Evolutionary conservation across 2,329 filamentous ascomycete species (phyloP), one percentile per base, ranked within the genome.

Genomic region (Xylariaceae sp.): DNA sequence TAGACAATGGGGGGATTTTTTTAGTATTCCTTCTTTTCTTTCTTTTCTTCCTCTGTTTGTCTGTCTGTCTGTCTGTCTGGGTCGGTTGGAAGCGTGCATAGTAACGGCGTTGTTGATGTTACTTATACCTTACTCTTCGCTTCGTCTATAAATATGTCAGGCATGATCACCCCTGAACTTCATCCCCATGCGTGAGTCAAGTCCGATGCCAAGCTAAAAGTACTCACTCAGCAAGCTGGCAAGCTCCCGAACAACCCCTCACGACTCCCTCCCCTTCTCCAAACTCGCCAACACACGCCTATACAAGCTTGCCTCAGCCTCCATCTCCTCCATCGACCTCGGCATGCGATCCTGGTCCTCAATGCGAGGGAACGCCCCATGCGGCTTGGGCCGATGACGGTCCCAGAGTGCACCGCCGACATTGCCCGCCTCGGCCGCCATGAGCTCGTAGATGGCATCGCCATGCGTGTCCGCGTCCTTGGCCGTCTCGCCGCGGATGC

Each of bases 351-450:
- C 81, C 57, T 84, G 82, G 65, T 92, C 87, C 74, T 93, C 89
- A 8, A 92, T 85, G 45, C 78, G 79, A 0, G 87, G 85, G 69
- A 94, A 90, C 18, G 69, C 75, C 56, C 86, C 80, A 15, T 78
- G 75, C 8, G 83, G 76, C 72, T 74, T 68, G 15, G 83, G 81
- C 63, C 81, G 73, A 17, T 23, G 15, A 7, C 47, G 66, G 18
- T 70, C 67, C 63, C 67, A 66, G 67, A 92, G 78, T 56, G 86
- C 86, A 44, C 81, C 83, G 4, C 88, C 89, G 11, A 97, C 78
- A 75, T 97, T 89, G 0, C 92, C 93, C 64, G 91, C 88, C 74
- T 96, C 89, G 34, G 83, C 83, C 69, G 96, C 90, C 79, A 99
- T 82, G 76, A 85, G 81, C 63, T 86, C 84, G 75, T 99, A 97